Evolutionary conservation across 176 grass and related monocot genomes (phyloP).

Genomic region (Chloris gayana): DNA sequence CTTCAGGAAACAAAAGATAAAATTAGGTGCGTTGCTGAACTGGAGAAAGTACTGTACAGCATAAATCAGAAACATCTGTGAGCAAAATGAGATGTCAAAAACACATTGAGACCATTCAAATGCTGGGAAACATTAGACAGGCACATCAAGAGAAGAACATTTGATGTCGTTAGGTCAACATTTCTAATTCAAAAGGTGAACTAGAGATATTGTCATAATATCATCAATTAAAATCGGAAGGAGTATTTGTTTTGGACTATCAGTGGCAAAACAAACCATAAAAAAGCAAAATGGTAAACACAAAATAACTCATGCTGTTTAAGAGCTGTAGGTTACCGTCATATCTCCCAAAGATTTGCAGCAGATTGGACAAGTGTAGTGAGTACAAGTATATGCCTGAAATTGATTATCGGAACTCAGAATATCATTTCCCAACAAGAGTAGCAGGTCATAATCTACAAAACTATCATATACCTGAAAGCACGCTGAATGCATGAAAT

Average conservation of each 20-base stretch:
- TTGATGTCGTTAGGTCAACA: not conserved
- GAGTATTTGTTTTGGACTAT: not conserved
- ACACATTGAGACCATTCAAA: not conserved
- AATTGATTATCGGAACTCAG: slow-evolving; percentile 37
- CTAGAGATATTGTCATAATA: not conserved
- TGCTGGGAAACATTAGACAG: not conserved
- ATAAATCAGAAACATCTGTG: not conserved
- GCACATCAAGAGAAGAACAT: not conserved
- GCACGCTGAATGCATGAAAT: slow-evolving; percentile 96
- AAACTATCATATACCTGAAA: slow-evolving; percentile 75
- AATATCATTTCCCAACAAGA: not conserved
- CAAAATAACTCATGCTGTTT: slow-evolving; percentile 5
- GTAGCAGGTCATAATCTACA: not conserved
- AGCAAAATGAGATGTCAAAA: not conserved
- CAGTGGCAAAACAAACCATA: not conserved
- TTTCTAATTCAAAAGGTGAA: not conserved
- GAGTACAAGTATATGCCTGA: slow-evolving; percentile 85
- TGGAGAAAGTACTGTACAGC: not conserved
- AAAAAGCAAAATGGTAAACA: not conserved
- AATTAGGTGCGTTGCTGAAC: slow-evolving; percentile 1
- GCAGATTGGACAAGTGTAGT: slow-evolving; percentile 91
- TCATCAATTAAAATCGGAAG: not conserved
- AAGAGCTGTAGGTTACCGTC: slow-evolving; percentile 50
- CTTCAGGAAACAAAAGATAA: slow-evolving; percentile 34
- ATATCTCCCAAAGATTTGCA: slow-evolving; percentile 91